Evolutionary conservation across 768 basidiomycete genomes (phyloP).

Genomic region (Lentinula detonsa): DNA sequence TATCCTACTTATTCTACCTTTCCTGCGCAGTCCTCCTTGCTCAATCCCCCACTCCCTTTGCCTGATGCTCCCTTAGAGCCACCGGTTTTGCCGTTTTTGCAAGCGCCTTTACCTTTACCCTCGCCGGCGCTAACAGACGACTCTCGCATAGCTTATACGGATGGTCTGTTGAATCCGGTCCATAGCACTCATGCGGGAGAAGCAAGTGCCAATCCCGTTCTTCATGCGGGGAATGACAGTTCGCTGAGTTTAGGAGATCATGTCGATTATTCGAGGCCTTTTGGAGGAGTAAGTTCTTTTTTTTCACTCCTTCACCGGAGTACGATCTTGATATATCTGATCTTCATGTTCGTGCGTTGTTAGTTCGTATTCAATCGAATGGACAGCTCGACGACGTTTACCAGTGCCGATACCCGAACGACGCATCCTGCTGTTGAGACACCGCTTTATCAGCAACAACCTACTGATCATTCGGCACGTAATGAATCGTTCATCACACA

Average conservation of each 20-base stretch:
- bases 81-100: background rate
- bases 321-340: background rate
- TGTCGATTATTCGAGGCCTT: constrained; percentile 6
- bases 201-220: background rate
- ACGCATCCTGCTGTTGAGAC: background rate
- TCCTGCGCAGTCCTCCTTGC: background rate
- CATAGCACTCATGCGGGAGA: background rate
- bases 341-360: background rate
- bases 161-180: background rate
- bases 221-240: background rate
- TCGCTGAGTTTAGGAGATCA: constrained; percentile 2
- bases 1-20: background rate
- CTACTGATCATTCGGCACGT: background rate
- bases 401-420: background rate
- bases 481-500: background rate
- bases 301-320: background rate
- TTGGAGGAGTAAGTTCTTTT: constrained; percentile 2
- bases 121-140: background rate
- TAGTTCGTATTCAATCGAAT: constrained; percentile 6
- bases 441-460: background rate
- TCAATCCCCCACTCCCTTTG: background rate
- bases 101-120: background rate
- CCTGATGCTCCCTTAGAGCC: background rate
- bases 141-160: background rate
- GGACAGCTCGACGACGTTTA: constrained; percentile 1